Evolutionary conservation across 352 stramenopile species (phyloP).

Genomic region (Globisporangium radiosum): DNA sequence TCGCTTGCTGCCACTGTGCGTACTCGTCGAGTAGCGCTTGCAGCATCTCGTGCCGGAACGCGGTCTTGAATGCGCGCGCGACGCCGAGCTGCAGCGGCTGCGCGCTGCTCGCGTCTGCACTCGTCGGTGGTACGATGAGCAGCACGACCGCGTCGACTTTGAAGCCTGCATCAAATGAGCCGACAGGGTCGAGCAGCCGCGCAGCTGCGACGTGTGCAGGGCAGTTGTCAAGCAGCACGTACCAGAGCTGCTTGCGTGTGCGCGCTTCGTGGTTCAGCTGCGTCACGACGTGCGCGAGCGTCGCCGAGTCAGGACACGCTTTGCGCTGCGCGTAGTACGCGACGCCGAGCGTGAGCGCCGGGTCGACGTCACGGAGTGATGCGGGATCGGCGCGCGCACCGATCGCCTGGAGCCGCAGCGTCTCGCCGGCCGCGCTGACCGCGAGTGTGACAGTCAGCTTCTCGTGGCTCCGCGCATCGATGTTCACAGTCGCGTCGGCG

Average conservation of each 20-base stretch:
- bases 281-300: conserved; percentile 49
- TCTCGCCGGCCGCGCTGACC: conserved; percentile 58
- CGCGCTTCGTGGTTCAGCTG: conserved; percentile 52
- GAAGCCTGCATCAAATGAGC: conserved; percentile 54
- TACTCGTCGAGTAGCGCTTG: conserved; percentile 32
- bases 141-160: conserved; percentile 62
- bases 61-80: conserved; percentile 47
- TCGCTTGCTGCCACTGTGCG: conserved; percentile 7
- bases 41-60: conserved; percentile 57
- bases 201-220: conserved; percentile 58
- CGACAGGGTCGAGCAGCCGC: conserved; percentile 45
- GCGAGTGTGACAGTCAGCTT: conserved; percentile 47
- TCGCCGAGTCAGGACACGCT: conserved; percentile 46
- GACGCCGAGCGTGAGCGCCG: conserved; percentile 24
- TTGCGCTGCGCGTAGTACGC: conserved; percentile 39
- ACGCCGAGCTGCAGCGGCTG: conserved; percentile 65
- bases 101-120: conserved; percentile 17
- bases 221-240: conserved; percentile 57
- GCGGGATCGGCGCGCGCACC: conserved; percentile 30
- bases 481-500: conserved; percentile 32
- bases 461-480: conserved; percentile 40
- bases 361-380: conserved; percentile 33
- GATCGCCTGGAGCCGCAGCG: conserved; percentile 55
- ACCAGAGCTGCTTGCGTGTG: conserved; percentile 56
- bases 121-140: conserved; percentile 43